A percentile compares a stretch with the other conserved stretches of the same genome.
Conservation (phyloP, 2,329 filamentous ascomycete genomes). For the Hypoxylon sp. region DNA sequence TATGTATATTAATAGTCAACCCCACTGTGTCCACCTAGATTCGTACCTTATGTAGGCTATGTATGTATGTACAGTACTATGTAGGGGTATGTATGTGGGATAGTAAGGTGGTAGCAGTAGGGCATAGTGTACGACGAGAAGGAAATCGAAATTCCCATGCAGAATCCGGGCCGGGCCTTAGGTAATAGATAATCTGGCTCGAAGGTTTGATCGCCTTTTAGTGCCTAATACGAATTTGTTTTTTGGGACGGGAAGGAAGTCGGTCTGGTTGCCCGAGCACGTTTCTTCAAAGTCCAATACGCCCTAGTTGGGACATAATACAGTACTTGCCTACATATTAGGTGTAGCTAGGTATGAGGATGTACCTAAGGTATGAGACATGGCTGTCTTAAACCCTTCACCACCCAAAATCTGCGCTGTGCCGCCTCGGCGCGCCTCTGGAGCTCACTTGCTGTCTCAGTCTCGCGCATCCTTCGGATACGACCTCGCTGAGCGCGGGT, state of each 20-base stretch:
- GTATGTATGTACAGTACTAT: too few species aligned
- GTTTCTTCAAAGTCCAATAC: conserved; percentile 14
- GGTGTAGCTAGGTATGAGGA: too few species aligned
- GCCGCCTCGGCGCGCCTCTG: conserved; percentile 37
- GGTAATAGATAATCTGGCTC: conserved; percentile 2
- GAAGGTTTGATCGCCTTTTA: not conserved
- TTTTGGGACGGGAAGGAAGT: not conserved
- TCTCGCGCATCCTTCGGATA: conserved; percentile 36
- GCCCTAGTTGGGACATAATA: conserved; percentile 20
- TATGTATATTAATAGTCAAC: conserved; percentile 27
- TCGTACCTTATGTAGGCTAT: not conserved
- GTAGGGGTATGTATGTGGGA: not conserved
- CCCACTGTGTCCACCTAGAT: conserved; percentile 33
- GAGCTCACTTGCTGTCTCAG: conserved; percentile 29
- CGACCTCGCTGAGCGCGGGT: conserved; percentile 10
- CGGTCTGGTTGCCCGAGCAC: conserved; percentile 20
- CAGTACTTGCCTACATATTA: not conserved
- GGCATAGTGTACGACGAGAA: not conserved
- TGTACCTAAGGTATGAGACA: conserved; percentile 23
- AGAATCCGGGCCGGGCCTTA: conserved; percentile 13
- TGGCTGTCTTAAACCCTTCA: conserved; percentile 22
- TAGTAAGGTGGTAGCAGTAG: not conserved
- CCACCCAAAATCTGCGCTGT: conserved; percentile 20
- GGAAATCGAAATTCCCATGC: conserved; percentile 9
- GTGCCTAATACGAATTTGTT: not conserved